Percentiles rank a stretch among this genome's conserved stretches.
Conservation (phyloP, 1,284 basidiomycete genomes). For the Cystobasidium slooffiae region DNA sequence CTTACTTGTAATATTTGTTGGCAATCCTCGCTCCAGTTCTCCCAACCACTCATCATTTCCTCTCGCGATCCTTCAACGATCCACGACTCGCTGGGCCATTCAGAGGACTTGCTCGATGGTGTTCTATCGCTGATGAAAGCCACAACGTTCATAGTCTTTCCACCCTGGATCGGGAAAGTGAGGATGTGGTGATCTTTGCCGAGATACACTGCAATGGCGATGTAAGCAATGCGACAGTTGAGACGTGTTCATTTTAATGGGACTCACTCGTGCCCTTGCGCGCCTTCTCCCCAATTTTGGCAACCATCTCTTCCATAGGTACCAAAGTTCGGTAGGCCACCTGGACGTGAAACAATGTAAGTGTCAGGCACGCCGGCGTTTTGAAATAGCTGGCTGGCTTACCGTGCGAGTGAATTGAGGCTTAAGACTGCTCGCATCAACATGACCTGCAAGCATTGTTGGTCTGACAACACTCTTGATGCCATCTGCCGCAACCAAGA, state of each 20-base stretch:
- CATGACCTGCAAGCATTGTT: conserved; percentile 10
- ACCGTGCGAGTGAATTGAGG: conserved; percentile 37
- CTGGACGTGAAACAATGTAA: background rate
- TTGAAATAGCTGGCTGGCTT: background rate
- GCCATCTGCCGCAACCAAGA: conserved; percentile 31
- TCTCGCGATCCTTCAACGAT: conserved; percentile 22
- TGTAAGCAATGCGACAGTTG: background rate
- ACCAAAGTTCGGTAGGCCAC: conserved; percentile 30
- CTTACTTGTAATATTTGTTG: conserved; percentile 27
- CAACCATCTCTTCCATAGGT: conserved; percentile 41
- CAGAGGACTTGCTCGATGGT: background rate
- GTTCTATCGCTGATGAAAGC: conserved; percentile 29
- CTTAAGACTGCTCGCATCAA: conserved; percentile 11
- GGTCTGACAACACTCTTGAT: conserved; percentile 40
- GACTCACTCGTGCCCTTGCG: conserved; percentile 37
- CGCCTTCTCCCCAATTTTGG: conserved; percentile 39
- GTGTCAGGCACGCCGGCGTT: background rate
- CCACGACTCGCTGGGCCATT: conserved; percentile 21
- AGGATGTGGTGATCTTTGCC: conserved; percentile 42
- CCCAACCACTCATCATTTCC: conserved; percentile 37
- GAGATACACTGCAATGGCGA: conserved; percentile 6
- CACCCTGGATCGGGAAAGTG: conserved; percentile 35
- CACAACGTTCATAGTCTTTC: conserved; percentile 35
- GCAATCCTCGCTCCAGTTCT: conserved; percentile 37
- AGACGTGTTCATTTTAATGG: background rate